Evolutionary conservation across 129 eudicot genomes (phyloP), one percentile per base, ranked within the genome.

Genomic region (Deinandra increscens): DNA sequence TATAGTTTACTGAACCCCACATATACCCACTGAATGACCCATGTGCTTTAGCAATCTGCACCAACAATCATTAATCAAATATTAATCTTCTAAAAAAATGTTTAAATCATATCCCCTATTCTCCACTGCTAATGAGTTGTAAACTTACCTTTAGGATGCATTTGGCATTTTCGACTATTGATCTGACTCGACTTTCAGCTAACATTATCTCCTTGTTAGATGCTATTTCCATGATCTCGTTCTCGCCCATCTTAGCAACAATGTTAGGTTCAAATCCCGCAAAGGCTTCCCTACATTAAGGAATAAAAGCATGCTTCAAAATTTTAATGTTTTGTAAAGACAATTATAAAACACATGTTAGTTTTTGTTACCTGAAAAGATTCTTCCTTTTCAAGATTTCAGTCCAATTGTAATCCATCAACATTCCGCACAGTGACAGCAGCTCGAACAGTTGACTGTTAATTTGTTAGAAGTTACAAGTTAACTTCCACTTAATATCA

Each of bases 401-500:
- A 34, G 99, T 90, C 99, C 99, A 94, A 48, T 90, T 94, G 80
- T 80, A 87, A 73, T 94, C 97, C 97, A 94, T 94, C 75, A 94
- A 78, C 99, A 94, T 84, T 49, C 96, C 99, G 77, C 89, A 87
- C 78, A 94, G 23, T 36, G 94, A 88, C 4, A 94, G 99, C 75
- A 94, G 78, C 83, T 94, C 99, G 31, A 94, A 94, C 76, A 94
- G 73, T 82, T 82, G 84, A 75, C 99, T 94, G 87, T 86, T 29
- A 13, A 58, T 58, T 53, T 55, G 10, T 10, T 61, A 44, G 17
- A 56, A 42, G 2, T 68, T 12, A 42, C 63, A 33, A 70, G 51
- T 69, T 70, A 69, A 6, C 41, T 38, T 58, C 19, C 20, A 13
- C 19, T 13, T 58, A 29, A n/a, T 29, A 29, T 0, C 20, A 0